Evolutionary conservation across 176 grass and related monocot genomes (phyloP).

Genomic region (Dactylis glomerata): DNA sequence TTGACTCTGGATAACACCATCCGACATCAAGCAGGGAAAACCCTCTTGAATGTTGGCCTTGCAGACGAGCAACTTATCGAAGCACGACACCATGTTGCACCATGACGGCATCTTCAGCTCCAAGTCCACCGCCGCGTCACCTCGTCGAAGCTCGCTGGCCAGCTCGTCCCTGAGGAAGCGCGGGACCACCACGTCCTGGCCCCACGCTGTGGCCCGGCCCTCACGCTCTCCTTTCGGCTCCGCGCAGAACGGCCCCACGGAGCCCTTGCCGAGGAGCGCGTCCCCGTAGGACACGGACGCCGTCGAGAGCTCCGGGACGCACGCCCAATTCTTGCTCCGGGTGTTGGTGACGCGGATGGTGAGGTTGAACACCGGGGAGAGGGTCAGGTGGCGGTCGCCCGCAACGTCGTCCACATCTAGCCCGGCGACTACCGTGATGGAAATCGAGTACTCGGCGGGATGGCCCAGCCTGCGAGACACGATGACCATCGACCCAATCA

Average conservation of each 20-base stretch:
- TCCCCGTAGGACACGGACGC: slow-evolving; percentile 4
- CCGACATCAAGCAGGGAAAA: neutral
- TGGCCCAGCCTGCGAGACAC: no score
- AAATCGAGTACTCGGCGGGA: neutral
- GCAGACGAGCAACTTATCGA: neutral
- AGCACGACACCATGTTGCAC: neutral
- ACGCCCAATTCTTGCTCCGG: neutral
- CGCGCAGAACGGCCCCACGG: neutral
- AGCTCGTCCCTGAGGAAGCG: slow-evolving; percentile 12
- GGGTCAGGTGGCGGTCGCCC: neutral
- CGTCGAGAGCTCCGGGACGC: neutral
- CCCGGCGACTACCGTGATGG: neutral
- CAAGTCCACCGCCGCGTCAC: slow-evolving; percentile 19
- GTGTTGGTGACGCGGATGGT: neutral
- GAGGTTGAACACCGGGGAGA: slow-evolving; percentile 31
- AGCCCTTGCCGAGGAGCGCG: slow-evolving; percentile 17
- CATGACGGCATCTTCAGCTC: neutral
- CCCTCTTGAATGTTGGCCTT: slow-evolving; percentile 7
- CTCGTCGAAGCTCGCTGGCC: neutral
- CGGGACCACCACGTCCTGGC: slow-evolving; percentile 18
- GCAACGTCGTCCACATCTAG: neutral
- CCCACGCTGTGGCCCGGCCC: neutral
- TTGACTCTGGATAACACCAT: neutral
- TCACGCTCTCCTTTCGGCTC: neutral
- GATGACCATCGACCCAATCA: no score